phyloP scores from a whole-genome alignment of 2,329 filamentous ascomycete species.

The Microcera coccophila region DNA sequence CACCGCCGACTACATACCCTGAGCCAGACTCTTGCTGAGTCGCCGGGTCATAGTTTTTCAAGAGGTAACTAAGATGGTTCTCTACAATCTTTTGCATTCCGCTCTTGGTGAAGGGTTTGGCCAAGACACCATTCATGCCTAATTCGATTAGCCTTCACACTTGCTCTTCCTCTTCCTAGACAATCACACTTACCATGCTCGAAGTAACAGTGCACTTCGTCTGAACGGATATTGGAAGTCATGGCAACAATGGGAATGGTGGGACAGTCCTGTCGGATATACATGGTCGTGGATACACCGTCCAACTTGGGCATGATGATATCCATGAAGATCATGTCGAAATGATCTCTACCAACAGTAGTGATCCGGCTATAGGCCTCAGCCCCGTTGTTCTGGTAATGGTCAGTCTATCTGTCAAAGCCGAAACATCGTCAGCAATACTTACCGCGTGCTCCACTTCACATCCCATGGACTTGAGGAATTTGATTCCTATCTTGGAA shows the following conservation, averaged over 20 bases:
- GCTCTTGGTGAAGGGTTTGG: slow-evolving; percentile 92
- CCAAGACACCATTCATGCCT: slow-evolving; percentile 98
- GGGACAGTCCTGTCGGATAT: slow-evolving; percentile 82
- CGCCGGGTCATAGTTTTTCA: slow-evolving; percentile 57
- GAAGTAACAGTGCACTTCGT: slow-evolving; percentile 97
- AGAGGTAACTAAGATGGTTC: slow-evolving; percentile 80
- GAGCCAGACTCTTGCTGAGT: slow-evolving; percentile 39
- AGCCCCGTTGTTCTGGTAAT: slow-evolving; percentile 62
- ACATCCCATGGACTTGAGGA: slow-evolving; percentile 62
- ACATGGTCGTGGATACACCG: slow-evolving; percentile 87
- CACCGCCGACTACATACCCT: slow-evolving; percentile 32
- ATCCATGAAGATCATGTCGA: slow-evolving; percentile 77
- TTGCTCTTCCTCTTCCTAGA: background rate
- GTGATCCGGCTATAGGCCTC: slow-evolving; percentile 86
- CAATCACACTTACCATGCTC: slow-evolving; percentile 70
- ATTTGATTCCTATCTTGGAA: slow-evolving; percentile 64
- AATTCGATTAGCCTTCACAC: slow-evolving; percentile 11
- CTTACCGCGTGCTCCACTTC: slow-evolving; percentile 64
- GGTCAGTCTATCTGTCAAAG: slow-evolving; percentile 6
- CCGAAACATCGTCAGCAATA: slow-evolving; percentile 19
- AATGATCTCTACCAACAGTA: slow-evolving; percentile 43
- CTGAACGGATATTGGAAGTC: slow-evolving; percentile 96
- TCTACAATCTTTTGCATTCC: slow-evolving; percentile 81
- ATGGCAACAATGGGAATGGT: slow-evolving; percentile 91
- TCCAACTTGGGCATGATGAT: slow-evolving; percentile 98